A percentile compares a stretch with the other conserved stretches of the same genome.
These are phyloP conservation scores for Globisporangium uncinulatum DNA, from an alignment of 352 stramenopile genomes.

Conservation along the genomic window DNA sequence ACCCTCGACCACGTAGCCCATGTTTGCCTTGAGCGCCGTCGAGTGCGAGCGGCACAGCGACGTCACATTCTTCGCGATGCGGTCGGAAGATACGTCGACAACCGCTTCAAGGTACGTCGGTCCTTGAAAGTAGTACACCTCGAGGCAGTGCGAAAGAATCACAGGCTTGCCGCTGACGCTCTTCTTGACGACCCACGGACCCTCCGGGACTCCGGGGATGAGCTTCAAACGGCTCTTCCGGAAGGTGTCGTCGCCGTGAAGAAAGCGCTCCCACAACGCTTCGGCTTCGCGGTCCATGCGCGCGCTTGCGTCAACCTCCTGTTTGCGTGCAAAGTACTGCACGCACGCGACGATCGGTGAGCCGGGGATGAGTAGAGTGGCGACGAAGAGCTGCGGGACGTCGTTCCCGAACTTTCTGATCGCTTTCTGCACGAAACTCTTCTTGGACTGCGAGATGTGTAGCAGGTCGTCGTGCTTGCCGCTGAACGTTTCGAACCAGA, in stretches of 20 bases:
- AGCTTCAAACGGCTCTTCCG: constrained; percentile 75
- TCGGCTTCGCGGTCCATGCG: constrained; percentile 23
- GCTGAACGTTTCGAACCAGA: constrained; percentile 81
- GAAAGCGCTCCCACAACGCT: constrained; percentile 57
- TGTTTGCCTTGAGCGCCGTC: constrained; percentile 62
- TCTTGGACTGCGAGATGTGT: constrained; percentile 56
- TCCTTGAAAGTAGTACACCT: constrained; percentile 58
- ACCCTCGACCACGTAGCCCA: constrained; percentile 81
- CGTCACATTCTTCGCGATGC: constrained; percentile 73
- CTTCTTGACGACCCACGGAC: constrained; percentile 78
- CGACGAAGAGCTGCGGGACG: constrained; percentile 65
- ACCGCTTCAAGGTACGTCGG: constrained; percentile 66
- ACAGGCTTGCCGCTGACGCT: constrained; percentile 73
- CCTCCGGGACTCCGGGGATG: constrained; percentile 70
- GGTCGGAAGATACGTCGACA: constrained; percentile 72
- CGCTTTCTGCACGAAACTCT: constrained; percentile 64
- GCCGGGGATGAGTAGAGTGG: constrained; percentile 70
- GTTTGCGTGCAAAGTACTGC: constrained; percentile 69
- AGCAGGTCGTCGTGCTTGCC: constrained; percentile 60
- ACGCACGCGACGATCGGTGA: constrained; percentile 58
- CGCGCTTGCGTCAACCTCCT: constrained; percentile 10
- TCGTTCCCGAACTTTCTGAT: constrained; percentile 58
- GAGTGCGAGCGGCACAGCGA: constrained; percentile 65
- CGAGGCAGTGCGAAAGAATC: constrained; percentile 61
- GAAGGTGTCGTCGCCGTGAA: constrained; percentile 57